phyloP scores from a whole-genome alignment of 805 yeast genomes.

The Saccharomycopsis selenospora region DNA sequence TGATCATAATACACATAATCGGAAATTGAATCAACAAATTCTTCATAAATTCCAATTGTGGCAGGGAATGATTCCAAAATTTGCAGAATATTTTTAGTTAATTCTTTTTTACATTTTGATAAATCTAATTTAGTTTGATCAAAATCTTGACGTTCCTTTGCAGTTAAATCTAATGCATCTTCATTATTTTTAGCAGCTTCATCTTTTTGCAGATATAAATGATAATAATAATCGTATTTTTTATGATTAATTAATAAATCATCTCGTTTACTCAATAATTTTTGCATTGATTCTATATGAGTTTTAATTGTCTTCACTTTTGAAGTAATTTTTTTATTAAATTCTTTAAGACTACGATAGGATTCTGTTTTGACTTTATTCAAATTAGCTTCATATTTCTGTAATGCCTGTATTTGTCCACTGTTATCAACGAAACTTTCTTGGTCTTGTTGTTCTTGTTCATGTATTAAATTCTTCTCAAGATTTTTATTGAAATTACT shows the following conservation, averaged over 20 bases:
- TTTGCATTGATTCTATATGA: conserved; percentile 29
- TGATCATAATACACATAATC: conserved; percentile 30
- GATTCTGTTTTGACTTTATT: conserved; percentile 8
- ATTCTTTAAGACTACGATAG: conserved; percentile 12
- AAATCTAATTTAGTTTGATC: conserved; percentile 25
- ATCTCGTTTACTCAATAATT: conserved; percentile 31
- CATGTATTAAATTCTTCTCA: neutral
- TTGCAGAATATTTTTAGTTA: conserved; percentile 27
- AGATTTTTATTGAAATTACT: neutral
- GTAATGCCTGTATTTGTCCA: neutral
- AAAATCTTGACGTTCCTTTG: conserved; percentile 29
- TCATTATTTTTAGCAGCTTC: conserved; percentile 26
- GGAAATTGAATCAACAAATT: conserved; percentile 33
- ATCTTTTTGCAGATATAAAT: conserved; percentile 26
- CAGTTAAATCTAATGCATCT: conserved; percentile 25
- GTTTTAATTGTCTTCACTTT: conserved; percentile 26
- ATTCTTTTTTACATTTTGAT: conserved; percentile 18
- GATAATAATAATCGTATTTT: conserved; percentile 21
- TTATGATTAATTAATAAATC: conserved; percentile 28
- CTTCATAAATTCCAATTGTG: conserved; percentile 32
- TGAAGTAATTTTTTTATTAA: conserved; percentile 13
- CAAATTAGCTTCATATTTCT: conserved; percentile 5
- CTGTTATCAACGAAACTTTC: neutral
- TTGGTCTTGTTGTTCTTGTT: neutral
- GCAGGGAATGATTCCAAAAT: conserved; percentile 32